Evolutionary conservation across 2,329 filamentous ascomycete species (phyloP), one percentile per base, ranked within the genome.

Genomic region (Colletotrichum eremochloae): DNA sequence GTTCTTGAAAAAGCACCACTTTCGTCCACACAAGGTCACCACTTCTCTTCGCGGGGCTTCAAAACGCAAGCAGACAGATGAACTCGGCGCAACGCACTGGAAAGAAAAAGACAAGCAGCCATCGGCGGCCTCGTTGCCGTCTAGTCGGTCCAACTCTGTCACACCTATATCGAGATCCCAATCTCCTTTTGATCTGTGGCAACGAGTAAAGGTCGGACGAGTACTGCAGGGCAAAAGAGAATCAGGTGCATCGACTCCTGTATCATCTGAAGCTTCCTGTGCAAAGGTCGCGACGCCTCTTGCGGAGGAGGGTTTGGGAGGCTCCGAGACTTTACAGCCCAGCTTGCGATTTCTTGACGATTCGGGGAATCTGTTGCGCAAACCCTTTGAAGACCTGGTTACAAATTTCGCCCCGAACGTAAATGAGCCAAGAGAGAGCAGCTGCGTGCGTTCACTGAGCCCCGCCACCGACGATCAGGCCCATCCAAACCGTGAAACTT

Each of bases 1-100:
- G 72, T 98, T 97, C 81, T 82, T 98, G 8, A 90, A 89, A 67
- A 90, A 91, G 38, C 87, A 96, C 76, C 86, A 92, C 73, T 92
- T 96, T 75, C 86, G 87, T 5, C 91, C 93, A 12, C 85, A 81
- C 55, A 79, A 76, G 20, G 67, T 79, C 18, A 76, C 75, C 2
- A 18, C 76, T 5, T 75, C 76, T 1, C 24, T 71, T 18, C 55
- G 52, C n/a, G 46, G 40, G 15, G 33, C 57, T 24, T 53, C 56
- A 12, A 9, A 38, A 24, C 33, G 31, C 11, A 64, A 52, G 61
- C 50, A 65, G 0, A 57, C 29, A 29, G 31, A 18, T 18, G 18
- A 48, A 4, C 36, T 40, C 29, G 52, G 18, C 29, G 48, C 58
- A 52, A 57, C 55, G 20, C 33, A 14, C 14, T 14, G 9, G n/a